A percentile compares a stretch with the other conserved stretches of the same genome.
Evolutionary conservation across 306 rosid species (phyloP).

Genomic region (Crataegus laevigata): DNA sequence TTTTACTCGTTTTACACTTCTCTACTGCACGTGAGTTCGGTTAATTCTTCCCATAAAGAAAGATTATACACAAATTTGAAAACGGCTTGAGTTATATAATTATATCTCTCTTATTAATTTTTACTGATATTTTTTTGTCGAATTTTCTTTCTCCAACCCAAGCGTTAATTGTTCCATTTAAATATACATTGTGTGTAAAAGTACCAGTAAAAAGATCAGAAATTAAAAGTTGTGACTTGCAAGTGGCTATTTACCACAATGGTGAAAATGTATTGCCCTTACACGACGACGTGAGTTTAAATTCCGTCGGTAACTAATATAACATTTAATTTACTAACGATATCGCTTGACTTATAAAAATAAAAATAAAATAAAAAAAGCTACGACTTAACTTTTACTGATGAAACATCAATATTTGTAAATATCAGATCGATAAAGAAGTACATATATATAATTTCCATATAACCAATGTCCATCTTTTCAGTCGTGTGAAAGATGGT

Average conservation of each 20-base stretch:
- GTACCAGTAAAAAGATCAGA: background rate
- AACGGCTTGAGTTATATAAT: background rate
- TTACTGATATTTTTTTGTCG: background rate
- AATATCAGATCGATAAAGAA: background rate
- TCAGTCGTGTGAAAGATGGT: too few species aligned
- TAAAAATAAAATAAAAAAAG: too few species aligned
- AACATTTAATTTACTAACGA: too few species aligned
- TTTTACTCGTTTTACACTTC: background rate
- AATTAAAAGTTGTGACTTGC: background rate
- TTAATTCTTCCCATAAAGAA: background rate
- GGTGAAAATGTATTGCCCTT: too few species aligned
- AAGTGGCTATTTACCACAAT: too few species aligned
- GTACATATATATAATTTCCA: background rate
- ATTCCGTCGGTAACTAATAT: too few species aligned
- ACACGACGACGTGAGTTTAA: accelerated
- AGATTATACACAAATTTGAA: background rate
- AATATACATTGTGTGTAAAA: background rate
- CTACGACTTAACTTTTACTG: background rate
- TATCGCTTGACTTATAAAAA: too few species aligned
- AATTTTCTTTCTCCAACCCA: background rate
- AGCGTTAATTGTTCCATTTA: background rate
- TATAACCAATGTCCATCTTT: background rate
- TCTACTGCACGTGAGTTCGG: background rate
- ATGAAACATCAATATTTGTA: too few species aligned
- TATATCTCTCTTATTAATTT: background rate